Evolutionary conservation across 2,329 filamentous ascomycete species (phyloP).

Genomic region (Fusarium nisikadoi): DNA sequence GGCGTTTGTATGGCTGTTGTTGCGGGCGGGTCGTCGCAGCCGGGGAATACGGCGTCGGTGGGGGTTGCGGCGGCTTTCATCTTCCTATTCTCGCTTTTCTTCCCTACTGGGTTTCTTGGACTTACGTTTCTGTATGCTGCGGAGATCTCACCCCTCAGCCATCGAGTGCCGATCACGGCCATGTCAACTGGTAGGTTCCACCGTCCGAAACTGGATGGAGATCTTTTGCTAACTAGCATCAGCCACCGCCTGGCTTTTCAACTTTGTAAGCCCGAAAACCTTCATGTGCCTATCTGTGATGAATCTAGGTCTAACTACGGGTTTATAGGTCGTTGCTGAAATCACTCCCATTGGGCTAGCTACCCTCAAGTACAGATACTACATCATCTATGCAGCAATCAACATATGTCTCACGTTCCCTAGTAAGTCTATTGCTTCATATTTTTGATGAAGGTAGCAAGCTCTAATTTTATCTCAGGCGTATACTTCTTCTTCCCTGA

Average conservation of each 20-base stretch:
- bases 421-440: not conserved
- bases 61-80: not conserved
- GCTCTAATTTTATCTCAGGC: not conserved
- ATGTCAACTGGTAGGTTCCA: constrained; percentile 9
- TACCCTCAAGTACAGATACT: constrained; percentile 6
- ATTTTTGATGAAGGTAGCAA: rapidly evolving
- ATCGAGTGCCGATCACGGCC: constrained; percentile 4
- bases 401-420: constrained; percentile 5
- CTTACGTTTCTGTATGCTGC: constrained; percentile 6
- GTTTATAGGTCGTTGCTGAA: not conserved
- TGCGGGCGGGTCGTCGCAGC: not conserved
- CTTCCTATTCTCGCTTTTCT: constrained; percentile 6
- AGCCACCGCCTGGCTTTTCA: not conserved
- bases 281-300: not conserved
- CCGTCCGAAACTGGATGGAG: too few species aligned
- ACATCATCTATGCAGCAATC: constrained; percentile 3
- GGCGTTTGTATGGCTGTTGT: constrained; percentile 7
- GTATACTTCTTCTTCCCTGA: constrained; percentile 8
- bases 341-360: constrained; percentile 4
- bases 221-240: rapidly evolving
- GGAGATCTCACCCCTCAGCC: constrained; percentile 1
- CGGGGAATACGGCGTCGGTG: not conserved
- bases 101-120: constrained; percentile 3
- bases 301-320: not conserved
- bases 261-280: not conserved